A percentile compares a stretch with the other conserved stretches of the same genome.
phyloP scores from a whole-genome alignment of 768 basidiomycete genomes.

The Suillus lakei region DNA sequence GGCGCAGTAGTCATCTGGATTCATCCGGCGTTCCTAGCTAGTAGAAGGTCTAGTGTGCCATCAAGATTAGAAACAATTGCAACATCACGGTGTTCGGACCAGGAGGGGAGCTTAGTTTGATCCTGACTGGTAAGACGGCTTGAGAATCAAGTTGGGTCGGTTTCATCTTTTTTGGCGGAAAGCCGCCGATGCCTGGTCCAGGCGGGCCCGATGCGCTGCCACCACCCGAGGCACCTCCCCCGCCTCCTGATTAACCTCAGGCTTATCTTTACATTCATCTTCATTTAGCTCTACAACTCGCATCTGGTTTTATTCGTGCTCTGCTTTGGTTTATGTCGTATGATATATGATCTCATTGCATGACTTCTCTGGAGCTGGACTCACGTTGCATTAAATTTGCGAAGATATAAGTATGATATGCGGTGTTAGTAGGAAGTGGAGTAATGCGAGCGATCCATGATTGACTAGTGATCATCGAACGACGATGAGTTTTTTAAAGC shows the following conservation, averaged over 20 bases:
- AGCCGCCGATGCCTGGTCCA: constrained; percentile 47
- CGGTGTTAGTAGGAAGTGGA: neutral
- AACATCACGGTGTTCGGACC: no score
- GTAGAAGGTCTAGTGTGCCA: no score
- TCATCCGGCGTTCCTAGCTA: no score
- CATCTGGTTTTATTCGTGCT: constrained; percentile 1
- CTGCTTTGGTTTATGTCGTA: neutral
- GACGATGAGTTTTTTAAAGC: neutral
- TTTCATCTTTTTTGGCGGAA: constrained; percentile 36
- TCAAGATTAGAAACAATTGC: no score
- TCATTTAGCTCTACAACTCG: no score
- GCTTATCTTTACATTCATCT: constrained; percentile 34
- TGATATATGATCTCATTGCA: neutral
- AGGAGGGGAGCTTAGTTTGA: constrained; percentile 89
- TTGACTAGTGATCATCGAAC: neutral
- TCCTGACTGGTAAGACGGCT: constrained; percentile 64
- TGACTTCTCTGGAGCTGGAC: neutral
- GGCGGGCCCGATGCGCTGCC: constrained; percentile 49
- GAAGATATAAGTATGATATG: neutral
- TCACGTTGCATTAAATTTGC: constrained; percentile 1
- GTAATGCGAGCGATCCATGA: neutral
- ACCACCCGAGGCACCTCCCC: constrained; percentile 46
- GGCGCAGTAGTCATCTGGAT: no score
- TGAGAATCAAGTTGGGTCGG: constrained; percentile 5
- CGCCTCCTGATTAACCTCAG: constrained; percentile 49